Conservation (phyloP, 1,139 yeast genomes). For the Lodderomyces theae region DNA sequence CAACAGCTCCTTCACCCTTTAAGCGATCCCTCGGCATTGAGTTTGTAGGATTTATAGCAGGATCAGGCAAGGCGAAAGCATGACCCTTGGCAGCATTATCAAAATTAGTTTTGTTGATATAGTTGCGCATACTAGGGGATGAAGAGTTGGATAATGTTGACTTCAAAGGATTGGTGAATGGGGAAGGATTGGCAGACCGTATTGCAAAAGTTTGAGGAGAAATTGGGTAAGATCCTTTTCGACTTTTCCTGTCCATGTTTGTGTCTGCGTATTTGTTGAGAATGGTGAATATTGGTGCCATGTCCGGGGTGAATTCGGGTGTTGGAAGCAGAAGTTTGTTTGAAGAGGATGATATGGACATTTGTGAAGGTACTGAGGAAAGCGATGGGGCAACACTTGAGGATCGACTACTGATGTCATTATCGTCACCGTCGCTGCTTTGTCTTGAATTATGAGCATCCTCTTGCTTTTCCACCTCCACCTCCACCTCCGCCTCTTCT, state of each 20-base stretch:
- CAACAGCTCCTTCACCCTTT: constrained; percentile 24
- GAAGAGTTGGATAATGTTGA: constrained; percentile 13
- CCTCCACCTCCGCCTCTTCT: constrained; percentile 8
- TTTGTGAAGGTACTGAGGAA: constrained; percentile 9
- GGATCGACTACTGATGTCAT: constrained; percentile 12
- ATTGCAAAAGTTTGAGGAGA: constrained; percentile 15
- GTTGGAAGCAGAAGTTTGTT: constrained; percentile 32
- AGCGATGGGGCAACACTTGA: constrained; percentile 9
- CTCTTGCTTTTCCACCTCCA: constrained; percentile 11
- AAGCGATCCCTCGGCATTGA: constrained; percentile 27
- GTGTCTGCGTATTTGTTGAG: constrained; percentile 22
- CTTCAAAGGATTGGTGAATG: constrained; percentile 24
- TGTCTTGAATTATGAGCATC: constrained; percentile 9
- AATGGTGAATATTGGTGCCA: constrained; percentile 34
- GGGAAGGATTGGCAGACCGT: constrained; percentile 23
- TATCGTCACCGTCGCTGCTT: constrained; percentile 11
- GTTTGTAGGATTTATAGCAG: constrained; percentile 27
- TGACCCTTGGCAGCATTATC: constrained; percentile 6
- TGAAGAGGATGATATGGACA: constrained; percentile 3
- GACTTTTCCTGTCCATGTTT: not conserved
- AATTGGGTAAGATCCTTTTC: constrained; percentile 14
- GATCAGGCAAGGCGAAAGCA: constrained; percentile 39
- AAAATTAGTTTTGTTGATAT: constrained; percentile 4
- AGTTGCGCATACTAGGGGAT: constrained; percentile 7
- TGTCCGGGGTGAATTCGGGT: constrained; percentile 46